phyloP scores from a whole-genome alignment of 2,329 filamentous ascomycete species.

The Cercospora beticola region DNA sequence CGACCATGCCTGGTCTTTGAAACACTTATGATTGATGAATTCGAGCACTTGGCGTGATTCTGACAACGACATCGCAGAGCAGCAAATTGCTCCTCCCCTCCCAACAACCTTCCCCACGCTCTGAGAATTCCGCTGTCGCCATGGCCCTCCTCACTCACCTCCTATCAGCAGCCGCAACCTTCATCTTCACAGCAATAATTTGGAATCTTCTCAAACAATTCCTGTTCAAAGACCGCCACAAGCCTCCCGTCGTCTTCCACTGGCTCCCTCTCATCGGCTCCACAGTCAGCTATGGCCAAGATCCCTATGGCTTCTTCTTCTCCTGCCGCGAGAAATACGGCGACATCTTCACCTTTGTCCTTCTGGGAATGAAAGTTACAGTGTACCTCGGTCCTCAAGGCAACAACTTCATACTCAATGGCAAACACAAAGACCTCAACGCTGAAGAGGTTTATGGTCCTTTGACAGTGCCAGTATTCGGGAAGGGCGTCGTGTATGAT shows the following conservation, averaged over 20 bases:
- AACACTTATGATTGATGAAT: background rate
- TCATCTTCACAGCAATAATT: background rate
- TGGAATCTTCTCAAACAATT: constrained; percentile 75
- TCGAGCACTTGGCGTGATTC: background rate
- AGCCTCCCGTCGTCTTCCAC: constrained; percentile 63
- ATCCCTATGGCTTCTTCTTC: constrained; percentile 84
- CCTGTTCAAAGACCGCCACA: constrained; percentile 67
- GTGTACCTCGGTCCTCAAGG: constrained; percentile 78
- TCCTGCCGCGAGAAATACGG: constrained; percentile 75
- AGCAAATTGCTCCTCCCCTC: background rate
- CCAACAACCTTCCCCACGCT: background rate
- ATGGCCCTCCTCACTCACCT: background rate
- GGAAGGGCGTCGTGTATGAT: constrained; percentile 84
- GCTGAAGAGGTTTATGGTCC: constrained; percentile 87
- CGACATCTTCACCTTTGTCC: constrained; percentile 84
- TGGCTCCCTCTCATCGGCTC: constrained; percentile 75
- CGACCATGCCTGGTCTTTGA: background rate
- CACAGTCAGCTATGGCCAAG: constrained; percentile 91
- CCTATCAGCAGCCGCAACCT: background rate
- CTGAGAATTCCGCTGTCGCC: no score
- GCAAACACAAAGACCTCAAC: constrained; percentile 83
- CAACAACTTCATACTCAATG: constrained; percentile 89
- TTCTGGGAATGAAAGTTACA: constrained; percentile 85
- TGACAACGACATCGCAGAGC: background rate
- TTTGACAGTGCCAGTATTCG: constrained; percentile 70